Base-by-base conservation (phyloP, 2,329 filamentous ascomycete genomes). In the Sporothrix curviconia region DNA sequence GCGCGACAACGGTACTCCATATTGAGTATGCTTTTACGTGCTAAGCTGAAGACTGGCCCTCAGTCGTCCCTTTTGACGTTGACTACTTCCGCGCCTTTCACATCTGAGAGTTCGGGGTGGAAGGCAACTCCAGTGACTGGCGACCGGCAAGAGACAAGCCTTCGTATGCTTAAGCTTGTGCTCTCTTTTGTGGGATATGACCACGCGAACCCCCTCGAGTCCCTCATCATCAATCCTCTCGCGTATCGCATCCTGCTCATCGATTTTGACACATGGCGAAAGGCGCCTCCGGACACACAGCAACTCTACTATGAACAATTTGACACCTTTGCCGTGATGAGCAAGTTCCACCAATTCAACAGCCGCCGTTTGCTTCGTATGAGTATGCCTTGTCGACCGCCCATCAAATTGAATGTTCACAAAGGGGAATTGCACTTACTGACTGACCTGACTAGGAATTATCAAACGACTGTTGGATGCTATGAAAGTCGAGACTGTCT, bases 251-350 rank as follows among this genome's bases (percentile, higher is more conserved):
- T 96, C 34, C 77, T 99, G 17, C 78, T 99, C 28, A 89, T 97
- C 55, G 94, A 99, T 70, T 83, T 95, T 63, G 92, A 96, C 66
- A 87, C 92, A 19, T 99, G 94, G 94, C 83, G 92, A 62, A 86
- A 84, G 70, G 89, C 88, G 22, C 86, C 89, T 34, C 69, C 83
- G 5, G 79, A 85, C 17, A 89, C 92, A 0, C 90, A 96, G 67
- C 86, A 88, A 65, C 77, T 96, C 24, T 99, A 97, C 71, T 97
- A 96, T 72, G 85, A 86, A 60, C 94, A 99, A 68, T 97, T 97
- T 66, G 78, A 87, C 60, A 87, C 86, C 0, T 96, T 99, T 72
- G 87, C 89, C 1, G 82, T 87, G n/a, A 86, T 86, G 66, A 96
- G 92, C 78, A 92, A 94, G 68, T 87, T 95, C 66, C 89, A 91